Conservation (phyloP, 169 alveolate species). For the Eimeria maxima region DNA sequence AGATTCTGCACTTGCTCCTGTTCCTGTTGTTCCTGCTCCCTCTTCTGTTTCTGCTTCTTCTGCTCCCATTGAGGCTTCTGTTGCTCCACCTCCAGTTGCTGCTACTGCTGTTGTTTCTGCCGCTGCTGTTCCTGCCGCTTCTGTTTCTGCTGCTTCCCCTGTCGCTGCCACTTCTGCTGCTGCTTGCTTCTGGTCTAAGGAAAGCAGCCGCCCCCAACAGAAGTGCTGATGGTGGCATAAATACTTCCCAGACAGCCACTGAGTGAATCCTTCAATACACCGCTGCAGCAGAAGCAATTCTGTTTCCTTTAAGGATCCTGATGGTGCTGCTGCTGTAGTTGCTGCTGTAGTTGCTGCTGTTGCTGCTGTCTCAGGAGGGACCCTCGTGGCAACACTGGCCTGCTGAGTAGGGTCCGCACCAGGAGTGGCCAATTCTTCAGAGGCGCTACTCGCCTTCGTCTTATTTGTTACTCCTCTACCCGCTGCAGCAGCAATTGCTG, state of each 20-base stretch:
- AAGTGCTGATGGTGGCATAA: neutral
- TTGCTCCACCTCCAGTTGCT: too few relatives aligned
- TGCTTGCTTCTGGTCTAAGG: neutral
- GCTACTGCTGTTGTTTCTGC: too few relatives aligned
- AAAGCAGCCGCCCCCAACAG: neutral
- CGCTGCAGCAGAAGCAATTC: neutral
- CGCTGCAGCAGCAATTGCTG: neutral
- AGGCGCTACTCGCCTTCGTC: neutral
- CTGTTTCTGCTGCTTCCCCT: neutral
- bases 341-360: too few relatives aligned
- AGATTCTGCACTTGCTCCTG: neutral
- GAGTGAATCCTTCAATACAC: neutral
- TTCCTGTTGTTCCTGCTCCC: too few relatives aligned
- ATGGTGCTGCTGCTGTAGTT: too few relatives aligned
- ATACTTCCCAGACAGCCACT: constrained; percentile 32
- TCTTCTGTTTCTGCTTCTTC: neutral
- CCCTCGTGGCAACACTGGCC: neutral
- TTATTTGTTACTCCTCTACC: neutral
- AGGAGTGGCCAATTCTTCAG: neutral
- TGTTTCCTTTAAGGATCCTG: neutral
- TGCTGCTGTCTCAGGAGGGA: too few relatives aligned
- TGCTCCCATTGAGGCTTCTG: too few relatives aligned
- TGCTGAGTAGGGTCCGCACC: neutral
- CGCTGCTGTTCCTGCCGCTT: neutral
- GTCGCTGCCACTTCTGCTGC: neutral